Conservation (phyloP, 495 filamentous ascomycete species). For the Aspergillus indologenus region DNA sequence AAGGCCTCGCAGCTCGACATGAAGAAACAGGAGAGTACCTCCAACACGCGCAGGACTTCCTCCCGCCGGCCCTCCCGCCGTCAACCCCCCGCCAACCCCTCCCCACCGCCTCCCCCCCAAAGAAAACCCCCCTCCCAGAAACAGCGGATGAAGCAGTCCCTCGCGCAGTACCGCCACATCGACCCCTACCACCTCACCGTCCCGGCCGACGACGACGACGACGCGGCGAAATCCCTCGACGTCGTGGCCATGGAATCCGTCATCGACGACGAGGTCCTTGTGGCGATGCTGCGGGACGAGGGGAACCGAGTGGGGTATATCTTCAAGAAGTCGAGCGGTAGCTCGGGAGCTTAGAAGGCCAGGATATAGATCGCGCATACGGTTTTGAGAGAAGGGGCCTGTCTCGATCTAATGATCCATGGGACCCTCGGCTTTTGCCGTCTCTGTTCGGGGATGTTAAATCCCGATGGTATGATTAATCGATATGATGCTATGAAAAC, state of each 20-base stretch:
- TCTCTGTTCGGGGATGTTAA: too few relatives aligned
- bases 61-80: too few relatives aligned
- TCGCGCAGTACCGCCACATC: constrained; percentile 69
- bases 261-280: constrained; percentile 61
- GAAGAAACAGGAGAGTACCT: constrained; percentile 46
- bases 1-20: constrained; percentile 61
- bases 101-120: neutral
- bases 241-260: constrained; percentile 27
- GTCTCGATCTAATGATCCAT: too few relatives aligned
- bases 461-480: too few relatives aligned
- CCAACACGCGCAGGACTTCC: neutral
- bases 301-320: constrained; percentile 61
- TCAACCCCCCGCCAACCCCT: neutral
- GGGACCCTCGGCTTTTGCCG: too few relatives aligned
- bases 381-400: too few relatives aligned
- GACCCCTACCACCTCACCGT: constrained; percentile 48
- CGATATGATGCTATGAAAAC: too few relatives aligned
- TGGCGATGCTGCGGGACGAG: constrained; percentile 57
- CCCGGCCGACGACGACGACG: constrained; percentile 16
- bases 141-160: constrained; percentile 51
- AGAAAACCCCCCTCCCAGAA: constrained; percentile 26
- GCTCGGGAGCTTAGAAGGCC: too few relatives aligned
- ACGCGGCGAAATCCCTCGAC: constrained; percentile 10
- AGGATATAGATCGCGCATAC: too few relatives aligned
- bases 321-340: constrained; percentile 57